phyloP scores from a whole-genome alignment of 176 grass and related monocot genomes.

The Zoysia japonica region DNA sequence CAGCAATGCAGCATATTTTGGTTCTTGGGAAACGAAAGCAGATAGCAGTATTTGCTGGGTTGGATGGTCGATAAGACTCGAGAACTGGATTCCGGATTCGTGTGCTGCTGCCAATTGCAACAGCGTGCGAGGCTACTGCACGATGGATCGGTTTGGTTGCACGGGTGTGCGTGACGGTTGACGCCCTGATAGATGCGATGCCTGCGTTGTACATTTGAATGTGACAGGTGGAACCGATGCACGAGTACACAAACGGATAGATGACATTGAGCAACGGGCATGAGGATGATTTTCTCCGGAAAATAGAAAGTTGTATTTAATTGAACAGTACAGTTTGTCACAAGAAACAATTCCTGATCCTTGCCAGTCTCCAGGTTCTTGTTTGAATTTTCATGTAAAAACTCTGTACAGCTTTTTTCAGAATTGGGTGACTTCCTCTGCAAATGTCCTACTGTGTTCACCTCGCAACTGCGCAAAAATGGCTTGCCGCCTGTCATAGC shows the following conservation, averaged over 20 bases:
- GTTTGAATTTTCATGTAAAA: constrained; percentile 1
- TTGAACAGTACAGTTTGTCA: background rate
- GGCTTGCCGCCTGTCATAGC: background rate
- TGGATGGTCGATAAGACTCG: constrained; percentile 15
- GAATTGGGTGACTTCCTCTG: background rate
- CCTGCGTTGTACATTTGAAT: constrained; percentile 9
- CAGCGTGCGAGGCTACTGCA: background rate
- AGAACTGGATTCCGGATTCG: constrained; percentile 40
- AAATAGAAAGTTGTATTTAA: background rate
- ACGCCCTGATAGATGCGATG: background rate
- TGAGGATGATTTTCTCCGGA: background rate
- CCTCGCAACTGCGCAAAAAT: constrained; percentile 1
- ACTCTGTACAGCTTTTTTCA: background rate
- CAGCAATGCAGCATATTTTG: constrained; percentile 31
- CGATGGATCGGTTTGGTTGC: constrained; percentile 11
- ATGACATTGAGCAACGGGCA: background rate
- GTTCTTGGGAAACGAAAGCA: constrained; percentile 22
- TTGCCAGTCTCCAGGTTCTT: background rate
- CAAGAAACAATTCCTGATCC: background rate
- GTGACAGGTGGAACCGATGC: constrained; percentile 16
- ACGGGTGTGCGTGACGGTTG: background rate
- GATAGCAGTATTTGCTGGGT: background rate
- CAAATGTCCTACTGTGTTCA: constrained; percentile 25
- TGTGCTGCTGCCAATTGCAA: background rate
- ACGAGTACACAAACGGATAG: background rate